Conservation (phyloP, 1,284 basidiomycete genomes). For the Trametes hirsuta region DNA sequence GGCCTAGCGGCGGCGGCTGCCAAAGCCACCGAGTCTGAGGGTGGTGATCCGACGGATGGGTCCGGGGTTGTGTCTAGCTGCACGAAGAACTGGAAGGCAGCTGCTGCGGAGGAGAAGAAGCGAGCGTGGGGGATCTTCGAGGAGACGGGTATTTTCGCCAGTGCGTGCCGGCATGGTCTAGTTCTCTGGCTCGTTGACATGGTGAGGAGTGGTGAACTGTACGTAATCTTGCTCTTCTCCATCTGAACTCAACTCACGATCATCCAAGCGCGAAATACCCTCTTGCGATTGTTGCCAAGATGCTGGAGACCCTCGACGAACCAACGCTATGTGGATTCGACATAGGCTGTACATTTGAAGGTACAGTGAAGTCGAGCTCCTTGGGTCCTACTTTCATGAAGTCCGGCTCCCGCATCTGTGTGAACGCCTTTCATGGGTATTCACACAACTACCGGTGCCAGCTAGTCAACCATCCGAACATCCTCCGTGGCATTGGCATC, state of each 20-base stretch:
- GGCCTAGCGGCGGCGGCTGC: not conserved
- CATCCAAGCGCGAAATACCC: slow-evolving; percentile 40
- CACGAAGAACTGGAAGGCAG: slow-evolving; percentile 39
- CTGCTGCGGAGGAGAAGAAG: slow-evolving; percentile 36
- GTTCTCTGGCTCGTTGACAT: slow-evolving; percentile 32
- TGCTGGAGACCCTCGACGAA: slow-evolving; percentile 26
- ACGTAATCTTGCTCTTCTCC: not conserved
- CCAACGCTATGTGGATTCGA: slow-evolving; percentile 30
- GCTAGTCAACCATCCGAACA: slow-evolving; percentile 30
- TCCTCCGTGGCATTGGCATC: slow-evolving; percentile 30
- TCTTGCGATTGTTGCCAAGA: slow-evolving; percentile 31
- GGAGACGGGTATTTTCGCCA: slow-evolving; percentile 37
- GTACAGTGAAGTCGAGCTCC: slow-evolving; percentile 31
- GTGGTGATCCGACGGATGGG: slow-evolving; percentile 28
- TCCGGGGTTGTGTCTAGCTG: slow-evolving; percentile 15
- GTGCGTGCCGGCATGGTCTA: slow-evolving; percentile 35
- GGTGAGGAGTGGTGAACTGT: slow-evolving; percentile 39
- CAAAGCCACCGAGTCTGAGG: not conserved
- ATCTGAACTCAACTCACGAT: slow-evolving; percentile 11
- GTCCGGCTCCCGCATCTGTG: slow-evolving; percentile 12
- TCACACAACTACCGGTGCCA: slow-evolving; percentile 37
- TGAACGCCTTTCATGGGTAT: slow-evolving; percentile 22
- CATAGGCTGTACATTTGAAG: slow-evolving; percentile 38
- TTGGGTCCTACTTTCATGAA: slow-evolving; percentile 27
- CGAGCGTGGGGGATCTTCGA: slow-evolving; percentile 36